Conservation (phyloP, 2,329 filamentous ascomycete genomes). For the Exophiala bonariae region DNA sequence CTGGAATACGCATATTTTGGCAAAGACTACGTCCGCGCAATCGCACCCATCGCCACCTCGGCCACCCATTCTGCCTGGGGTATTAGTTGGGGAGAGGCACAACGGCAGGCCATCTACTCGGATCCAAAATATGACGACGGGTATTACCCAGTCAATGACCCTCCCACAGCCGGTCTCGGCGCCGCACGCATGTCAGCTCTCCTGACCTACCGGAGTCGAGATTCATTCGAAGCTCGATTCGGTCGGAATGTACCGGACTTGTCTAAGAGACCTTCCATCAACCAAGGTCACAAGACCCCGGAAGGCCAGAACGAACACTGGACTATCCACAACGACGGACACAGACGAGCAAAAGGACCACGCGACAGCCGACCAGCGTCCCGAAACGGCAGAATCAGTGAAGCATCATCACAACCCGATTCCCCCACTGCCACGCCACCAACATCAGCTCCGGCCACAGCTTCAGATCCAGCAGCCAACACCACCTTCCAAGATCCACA, state of each 20-base stretch:
- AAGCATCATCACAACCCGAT: slow-evolving; percentile 18
- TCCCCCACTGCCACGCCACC: slow-evolving; percentile 16
- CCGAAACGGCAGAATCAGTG: slow-evolving; percentile 18
- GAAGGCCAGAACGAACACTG: slow-evolving; percentile 73
- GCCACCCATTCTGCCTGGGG: slow-evolving; percentile 59
- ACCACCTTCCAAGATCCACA: slow-evolving; percentile 61
- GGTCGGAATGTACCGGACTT: slow-evolving; percentile 89
- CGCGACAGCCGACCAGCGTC: slow-evolving; percentile 36
- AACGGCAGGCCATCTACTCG: slow-evolving; percentile 76
- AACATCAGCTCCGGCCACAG: slow-evolving; percentile 26
- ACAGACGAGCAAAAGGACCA: slow-evolving; percentile 63
- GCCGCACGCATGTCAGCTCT: slow-evolving; percentile 96
- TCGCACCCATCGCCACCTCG: slow-evolving; percentile 58
- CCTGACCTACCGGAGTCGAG: slow-evolving; percentile 90
- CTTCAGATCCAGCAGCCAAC: no score
- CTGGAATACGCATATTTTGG: slow-evolving; percentile 70
- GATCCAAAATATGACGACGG: slow-evolving; percentile 98
- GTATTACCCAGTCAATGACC: slow-evolving; percentile 86
- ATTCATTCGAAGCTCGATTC: slow-evolving; percentile 95
- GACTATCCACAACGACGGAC: slow-evolving; percentile 80
- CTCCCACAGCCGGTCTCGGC: slow-evolving; percentile 80
- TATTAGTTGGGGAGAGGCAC: slow-evolving; percentile 60
- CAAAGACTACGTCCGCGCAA: slow-evolving; percentile 56
- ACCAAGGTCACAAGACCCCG: slow-evolving; percentile 42
- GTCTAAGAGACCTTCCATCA: slow-evolving; percentile 76